Evolutionary conservation across 1,139 yeast genomes (phyloP), one percentile per base, ranked within the genome.

Genomic region (Petasospora fabianii): DNA sequence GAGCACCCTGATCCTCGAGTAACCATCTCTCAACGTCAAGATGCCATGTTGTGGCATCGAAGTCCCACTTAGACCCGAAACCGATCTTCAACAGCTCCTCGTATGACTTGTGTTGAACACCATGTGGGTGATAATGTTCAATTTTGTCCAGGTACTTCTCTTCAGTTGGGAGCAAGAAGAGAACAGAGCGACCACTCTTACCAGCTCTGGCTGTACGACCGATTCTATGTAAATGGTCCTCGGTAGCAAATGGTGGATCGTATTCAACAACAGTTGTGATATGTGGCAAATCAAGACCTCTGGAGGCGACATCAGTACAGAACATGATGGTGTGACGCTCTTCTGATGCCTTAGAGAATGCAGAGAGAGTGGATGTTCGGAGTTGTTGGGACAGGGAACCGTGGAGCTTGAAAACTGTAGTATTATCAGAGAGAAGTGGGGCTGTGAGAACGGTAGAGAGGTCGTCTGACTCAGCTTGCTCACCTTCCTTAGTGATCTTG

Each of bases 11-110:
- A 51, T 84, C 85, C 51, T 80, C 95, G 34, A 92, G 64, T 24
- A 90, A 67, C 84, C 95, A 84, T 57, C 97, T 70, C 65, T 92
- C 99, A 13, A 87, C 75, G 41, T 84, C 80, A 51, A 92, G 69
- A 60, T 92, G 99, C 94, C 95, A 90, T 1, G 96, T 87, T 0
- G 99, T 92, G 4, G 97, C 98, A 56, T 85, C 90, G 22, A 81
- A 78, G 60, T 90, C 97, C 97, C 97, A 94, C 37, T 78, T 74
- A 5, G 54, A 53, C 14, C 68, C 71, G 31, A 59, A 60, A 0
- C 90, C 88, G 9, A 70, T 66, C 51, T 76, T 71, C 39, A 73
- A 68, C 44, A 67, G 65, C 36, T 59, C 68, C 44, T 73, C 95
- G 51, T 76, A 79, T 27, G 69, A 65, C 32, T 67, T 51, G 44